Percentiles rank a stretch among this genome's conserved stretches.
These are phyloP conservation scores for Penicillium mononematosum DNA, from an alignment of 495 filamentous ascomycete species.

Conservation along the genomic window DNA sequence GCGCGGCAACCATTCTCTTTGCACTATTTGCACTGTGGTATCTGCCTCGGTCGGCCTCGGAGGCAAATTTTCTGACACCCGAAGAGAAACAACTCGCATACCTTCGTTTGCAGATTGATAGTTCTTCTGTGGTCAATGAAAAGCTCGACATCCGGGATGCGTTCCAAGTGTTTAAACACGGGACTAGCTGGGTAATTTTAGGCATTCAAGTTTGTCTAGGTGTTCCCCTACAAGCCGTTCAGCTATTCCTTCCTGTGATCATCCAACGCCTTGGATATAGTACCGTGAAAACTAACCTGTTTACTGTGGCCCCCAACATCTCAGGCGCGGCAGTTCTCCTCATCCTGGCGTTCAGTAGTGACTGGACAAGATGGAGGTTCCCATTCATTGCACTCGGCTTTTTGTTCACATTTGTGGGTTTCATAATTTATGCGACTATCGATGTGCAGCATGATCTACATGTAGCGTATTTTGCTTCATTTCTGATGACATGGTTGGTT, in stretches of 20 bases:
- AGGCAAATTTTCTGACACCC: slow-evolving; percentile 58
- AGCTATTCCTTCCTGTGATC: slow-evolving; percentile 70
- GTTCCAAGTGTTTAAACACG: slow-evolving; percentile 58
- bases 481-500: slow-evolving; percentile 70
- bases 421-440: slow-evolving; percentile 68
- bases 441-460: slow-evolving; percentile 51
- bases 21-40: slow-evolving; percentile 64
- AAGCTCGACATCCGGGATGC: slow-evolving; percentile 63
- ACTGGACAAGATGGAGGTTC: slow-evolving; percentile 61
- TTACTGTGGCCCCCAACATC: slow-evolving; percentile 69
- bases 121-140: slow-evolving; percentile 66
- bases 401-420: slow-evolving; percentile 66
- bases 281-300: slow-evolving; percentile 69
- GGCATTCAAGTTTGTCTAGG: slow-evolving; percentile 70
- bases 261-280: slow-evolving; percentile 58
- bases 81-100: slow-evolving; percentile 66
- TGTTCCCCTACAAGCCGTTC: slow-evolving; percentile 66
- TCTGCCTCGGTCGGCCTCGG: slow-evolving; percentile 59
- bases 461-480: slow-evolving; percentile 70
- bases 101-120: slow-evolving; percentile 68
- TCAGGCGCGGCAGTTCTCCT: slow-evolving; percentile 65
- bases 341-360: slow-evolving; percentile 62
- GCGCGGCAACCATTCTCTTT: slow-evolving; percentile 60
- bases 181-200: slow-evolving; percentile 59
- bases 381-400: slow-evolving; percentile 70